Conservation (phyloP, 2,329 filamentous ascomycete species). For the Microdochium paspali region DNA sequence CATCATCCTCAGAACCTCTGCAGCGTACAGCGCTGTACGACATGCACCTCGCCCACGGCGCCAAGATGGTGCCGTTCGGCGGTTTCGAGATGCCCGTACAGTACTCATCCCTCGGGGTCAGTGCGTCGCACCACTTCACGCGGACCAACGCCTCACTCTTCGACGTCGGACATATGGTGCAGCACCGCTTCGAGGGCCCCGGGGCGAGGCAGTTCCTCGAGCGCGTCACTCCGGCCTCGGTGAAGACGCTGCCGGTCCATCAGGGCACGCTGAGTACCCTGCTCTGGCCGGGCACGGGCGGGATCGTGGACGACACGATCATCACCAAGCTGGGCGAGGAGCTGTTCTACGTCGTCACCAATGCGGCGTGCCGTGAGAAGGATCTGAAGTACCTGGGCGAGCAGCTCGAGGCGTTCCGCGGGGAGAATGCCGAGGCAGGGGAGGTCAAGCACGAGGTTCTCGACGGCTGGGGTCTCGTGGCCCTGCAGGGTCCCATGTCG, state of each 20-base stretch:
- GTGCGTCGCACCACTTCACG: constrained; percentile 84
- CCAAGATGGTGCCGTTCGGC: constrained; percentile 94
- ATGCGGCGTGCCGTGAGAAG: constrained; percentile 85
- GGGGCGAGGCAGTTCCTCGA: constrained; percentile 76
- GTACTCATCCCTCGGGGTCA: constrained; percentile 68
- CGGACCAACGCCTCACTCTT: constrained; percentile 83
- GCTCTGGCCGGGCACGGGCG: constrained; percentile 69
- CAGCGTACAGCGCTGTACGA: constrained; percentile 69
- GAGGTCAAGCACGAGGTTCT: constrained; percentile 61
- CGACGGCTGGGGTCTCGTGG: constrained; percentile 68
- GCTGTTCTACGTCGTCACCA: constrained; percentile 87
- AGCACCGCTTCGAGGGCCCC: constrained; percentile 76
- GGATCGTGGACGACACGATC: constrained; percentile 91
- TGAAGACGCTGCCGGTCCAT: constrained; percentile 54
- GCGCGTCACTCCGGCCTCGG: constrained; percentile 68
- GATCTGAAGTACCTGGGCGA: constrained; percentile 68
- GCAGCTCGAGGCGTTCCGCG: constrained; percentile 54
- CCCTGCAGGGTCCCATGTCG: constrained; percentile 78
- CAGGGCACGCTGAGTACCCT: constrained; percentile 78
- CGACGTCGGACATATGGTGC: constrained; percentile 94
- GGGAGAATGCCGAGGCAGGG: constrained; percentile 38
- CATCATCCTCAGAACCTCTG: constrained; percentile 17
- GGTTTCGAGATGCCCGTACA: constrained; percentile 90
- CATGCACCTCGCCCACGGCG: constrained; percentile 67
- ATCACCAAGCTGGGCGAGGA: constrained; percentile 70